phyloP scores from a whole-genome alignment of 108 stramenopile genomes.

The Cyclotella atomus region DNA sequence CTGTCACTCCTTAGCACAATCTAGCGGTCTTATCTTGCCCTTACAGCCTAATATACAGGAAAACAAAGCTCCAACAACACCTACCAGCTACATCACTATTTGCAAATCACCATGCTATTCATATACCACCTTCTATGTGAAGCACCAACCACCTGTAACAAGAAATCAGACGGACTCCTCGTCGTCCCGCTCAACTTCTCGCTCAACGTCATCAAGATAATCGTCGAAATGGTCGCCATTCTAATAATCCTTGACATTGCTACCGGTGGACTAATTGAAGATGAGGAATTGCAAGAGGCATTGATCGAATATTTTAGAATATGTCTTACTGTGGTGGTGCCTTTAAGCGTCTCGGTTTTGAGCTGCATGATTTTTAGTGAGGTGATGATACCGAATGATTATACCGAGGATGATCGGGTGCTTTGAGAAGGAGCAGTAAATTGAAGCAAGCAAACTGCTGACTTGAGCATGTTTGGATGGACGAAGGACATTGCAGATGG shows the following conservation, averaged over 20 bases:
- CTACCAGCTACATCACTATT: too few species aligned
- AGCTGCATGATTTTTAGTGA: background rate
- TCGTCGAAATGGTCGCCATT: background rate
- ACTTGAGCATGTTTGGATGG: too few species aligned
- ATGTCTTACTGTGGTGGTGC: background rate
- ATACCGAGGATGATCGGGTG: background rate
- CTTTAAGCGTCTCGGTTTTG: background rate
- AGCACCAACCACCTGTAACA: background rate
- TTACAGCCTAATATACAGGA: too few species aligned
- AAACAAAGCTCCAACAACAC: too few species aligned
- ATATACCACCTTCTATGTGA: slow-evolving; percentile 7
- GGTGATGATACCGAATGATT: slow-evolving; percentile 3
- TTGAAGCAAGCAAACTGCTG: background rate
- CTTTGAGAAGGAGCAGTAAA: background rate
- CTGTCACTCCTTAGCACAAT: too few species aligned
- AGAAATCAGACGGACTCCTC: slow-evolving; percentile 2
- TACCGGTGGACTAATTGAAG: slow-evolving; percentile 4
- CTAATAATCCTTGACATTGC: background rate
- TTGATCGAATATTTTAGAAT: background rate
- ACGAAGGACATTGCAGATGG: background rate
- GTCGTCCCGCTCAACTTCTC: background rate
- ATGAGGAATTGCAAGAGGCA: background rate
- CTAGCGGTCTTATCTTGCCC: too few species aligned
- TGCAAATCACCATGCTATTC: background rate
- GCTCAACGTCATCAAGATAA: background rate